Percentiles rank a stretch among this genome's conserved stretches.
phyloP scores from a whole-genome alignment of 176 grass and related monocot species.

The Hordeum marinum region DNA sequence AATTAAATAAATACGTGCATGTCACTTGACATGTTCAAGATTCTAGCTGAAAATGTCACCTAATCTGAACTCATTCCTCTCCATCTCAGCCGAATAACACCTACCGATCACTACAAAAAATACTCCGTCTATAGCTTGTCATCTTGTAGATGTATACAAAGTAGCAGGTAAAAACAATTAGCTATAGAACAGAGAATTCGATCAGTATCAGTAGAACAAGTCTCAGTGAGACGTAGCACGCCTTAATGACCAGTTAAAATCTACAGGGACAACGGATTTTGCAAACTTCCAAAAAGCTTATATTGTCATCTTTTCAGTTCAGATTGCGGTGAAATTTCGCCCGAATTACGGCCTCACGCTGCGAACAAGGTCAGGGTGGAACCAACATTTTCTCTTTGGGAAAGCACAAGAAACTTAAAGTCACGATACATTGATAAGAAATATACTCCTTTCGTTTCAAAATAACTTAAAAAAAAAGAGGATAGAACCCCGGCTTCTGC shows the following conservation, averaged over 20 bases:
- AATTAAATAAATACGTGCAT: background rate
- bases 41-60: background rate
- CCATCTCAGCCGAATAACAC: background rate
- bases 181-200: background rate
- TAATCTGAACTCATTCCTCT: background rate
- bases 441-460: no score
- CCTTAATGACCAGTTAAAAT: background rate
- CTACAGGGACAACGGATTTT: background rate
- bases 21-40: background rate
- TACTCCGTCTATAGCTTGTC: background rate
- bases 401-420: no score
- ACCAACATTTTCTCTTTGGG: no score
- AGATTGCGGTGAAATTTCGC: no score
- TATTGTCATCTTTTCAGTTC: no score
- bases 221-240: background rate
- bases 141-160: background rate
- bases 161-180: background rate
- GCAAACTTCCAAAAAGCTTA: no score
- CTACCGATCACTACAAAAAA: background rate
- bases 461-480: no score
- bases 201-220: background rate
- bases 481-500: no score
- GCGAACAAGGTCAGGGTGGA: no score
- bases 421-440: no score
- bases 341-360: no score